Evolutionary conservation across 768 basidiomycete species (phyloP).

Genomic region (Amylocystis lapponica): DNA sequence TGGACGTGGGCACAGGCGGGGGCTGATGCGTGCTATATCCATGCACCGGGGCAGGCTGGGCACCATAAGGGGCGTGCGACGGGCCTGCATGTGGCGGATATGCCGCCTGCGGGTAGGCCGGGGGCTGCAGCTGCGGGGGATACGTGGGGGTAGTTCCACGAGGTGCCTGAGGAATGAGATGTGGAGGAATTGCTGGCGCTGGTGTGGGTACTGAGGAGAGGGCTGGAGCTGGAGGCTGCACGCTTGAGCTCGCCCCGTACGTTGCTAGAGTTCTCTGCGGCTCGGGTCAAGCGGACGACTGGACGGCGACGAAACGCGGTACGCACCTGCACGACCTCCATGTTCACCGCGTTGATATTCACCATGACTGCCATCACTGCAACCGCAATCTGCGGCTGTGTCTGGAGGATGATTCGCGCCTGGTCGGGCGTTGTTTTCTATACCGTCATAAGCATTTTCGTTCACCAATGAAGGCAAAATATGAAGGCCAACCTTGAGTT

Average conservation of each 20-base stretch:
- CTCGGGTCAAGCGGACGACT: not conserved
- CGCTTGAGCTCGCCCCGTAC: constrained; percentile 31
- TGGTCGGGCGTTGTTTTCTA: constrained; percentile 74
- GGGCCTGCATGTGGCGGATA: constrained; percentile 3
- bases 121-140: constrained; percentile 7
- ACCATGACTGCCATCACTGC: constrained; percentile 76
- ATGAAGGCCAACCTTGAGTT: constrained; percentile 46
- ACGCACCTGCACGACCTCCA: constrained; percentile 69
- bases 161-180: constrained; percentile 12
- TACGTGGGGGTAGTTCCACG: constrained; percentile 14
- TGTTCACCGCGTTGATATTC: constrained; percentile 65
- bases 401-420: constrained; percentile 61
- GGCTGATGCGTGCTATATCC: constrained; percentile 5
- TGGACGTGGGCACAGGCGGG: constrained; percentile 7
- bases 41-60: constrained; percentile 8
- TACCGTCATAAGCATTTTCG: not conserved
- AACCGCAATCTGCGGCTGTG: constrained; percentile 72
- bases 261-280: constrained; percentile 58
- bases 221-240: constrained; percentile 22
- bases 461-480: not conserved
- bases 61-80: constrained; percentile 5
- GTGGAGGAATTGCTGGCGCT: constrained; percentile 22
- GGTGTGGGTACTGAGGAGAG: constrained; percentile 23
- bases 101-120: constrained; percentile 4
- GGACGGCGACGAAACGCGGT: not conserved